Conservation (phyloP, 2,329 filamentous ascomycete species). For the Colletotrichum destructivum region DNA sequence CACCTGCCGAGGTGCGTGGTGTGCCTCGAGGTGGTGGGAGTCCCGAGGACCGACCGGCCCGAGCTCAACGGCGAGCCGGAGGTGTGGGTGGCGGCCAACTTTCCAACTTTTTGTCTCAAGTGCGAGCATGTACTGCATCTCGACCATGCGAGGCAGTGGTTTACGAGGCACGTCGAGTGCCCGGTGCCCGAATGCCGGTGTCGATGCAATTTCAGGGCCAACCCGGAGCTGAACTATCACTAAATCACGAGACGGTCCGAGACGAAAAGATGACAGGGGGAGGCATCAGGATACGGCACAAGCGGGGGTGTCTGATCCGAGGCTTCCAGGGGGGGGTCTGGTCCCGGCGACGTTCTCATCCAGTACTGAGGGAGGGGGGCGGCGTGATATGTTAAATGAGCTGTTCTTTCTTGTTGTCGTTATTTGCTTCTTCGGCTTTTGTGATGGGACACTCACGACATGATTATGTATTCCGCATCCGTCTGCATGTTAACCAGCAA, state of each 20-base stretch:
- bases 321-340: neutral
- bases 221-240: constrained; percentile 71
- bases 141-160: constrained; percentile 79
- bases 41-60: constrained; percentile 72
- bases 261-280: neutral
- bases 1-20: constrained; percentile 78
- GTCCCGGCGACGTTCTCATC: neutral
- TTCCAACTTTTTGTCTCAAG: constrained; percentile 78
- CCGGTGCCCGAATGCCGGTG: constrained; percentile 79
- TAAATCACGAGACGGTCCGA: constrained; percentile 40
- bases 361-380: constrained; percentile 5
- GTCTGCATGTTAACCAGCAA: neutral
- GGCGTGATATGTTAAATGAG: constrained; percentile 8
- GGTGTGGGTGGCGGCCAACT: constrained; percentile 66
- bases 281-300: constrained; percentile 6
- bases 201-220: constrained; percentile 73
- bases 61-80: constrained; percentile 65
- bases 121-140: constrained; percentile 79
- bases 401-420: neutral
- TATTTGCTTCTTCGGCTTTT: constrained; percentile 13
- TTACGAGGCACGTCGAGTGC: constrained; percentile 75
- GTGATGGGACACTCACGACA: constrained; percentile 34
- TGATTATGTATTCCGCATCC: constrained; percentile 26
- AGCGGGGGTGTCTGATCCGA: constrained; percentile 1
- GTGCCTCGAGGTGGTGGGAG: constrained; percentile 76